Evolutionary conservation across 139 green algal genomes (phyloP).

Genomic region (Marvania coccoides): DNA sequence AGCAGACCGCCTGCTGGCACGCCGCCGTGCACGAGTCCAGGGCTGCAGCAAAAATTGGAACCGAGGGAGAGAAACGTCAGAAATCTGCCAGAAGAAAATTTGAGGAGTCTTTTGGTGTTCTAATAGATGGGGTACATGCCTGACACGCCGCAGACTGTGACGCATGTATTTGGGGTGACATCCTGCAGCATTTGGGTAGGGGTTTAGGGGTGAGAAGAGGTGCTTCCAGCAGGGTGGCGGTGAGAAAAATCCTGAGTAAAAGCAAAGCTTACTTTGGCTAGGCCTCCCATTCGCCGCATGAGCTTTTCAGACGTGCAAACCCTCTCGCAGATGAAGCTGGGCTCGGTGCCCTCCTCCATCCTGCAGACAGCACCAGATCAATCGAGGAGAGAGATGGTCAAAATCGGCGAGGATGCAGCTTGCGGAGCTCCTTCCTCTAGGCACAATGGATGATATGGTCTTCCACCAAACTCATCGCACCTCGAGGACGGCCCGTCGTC

Average conservation of each 20-base stretch:
- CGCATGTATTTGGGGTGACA: slow-evolving; percentile 75
- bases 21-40: slow-evolving; percentile 86
- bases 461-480: no score
- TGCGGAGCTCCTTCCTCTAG: no score
- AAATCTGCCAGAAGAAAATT: no score
- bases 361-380: neutral
- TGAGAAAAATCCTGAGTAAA: neutral
- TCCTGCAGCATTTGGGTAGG: slow-evolving; percentile 51
- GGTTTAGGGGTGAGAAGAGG: neutral
- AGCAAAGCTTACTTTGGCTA: slow-evolving; percentile 56
- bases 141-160: slow-evolving; percentile 88
- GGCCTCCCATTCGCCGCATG: slow-evolving; percentile 64
- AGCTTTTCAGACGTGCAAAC: slow-evolving; percentile 86
- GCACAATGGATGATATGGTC: no score
- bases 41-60: slow-evolving; percentile 24
- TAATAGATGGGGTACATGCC: no score
- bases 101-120: neutral
- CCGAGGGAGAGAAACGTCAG: neutral
- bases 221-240: neutral
- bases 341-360: slow-evolving; percentile 22
- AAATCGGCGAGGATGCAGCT: no score
- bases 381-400: no score
- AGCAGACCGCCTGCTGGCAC: slow-evolving; percentile 78
- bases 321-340: slow-evolving; percentile 86
- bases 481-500: no score